Conservation (phyloP, 495 filamentous ascomycete species). For the Hyaloscypha hepaticicola region DNA sequence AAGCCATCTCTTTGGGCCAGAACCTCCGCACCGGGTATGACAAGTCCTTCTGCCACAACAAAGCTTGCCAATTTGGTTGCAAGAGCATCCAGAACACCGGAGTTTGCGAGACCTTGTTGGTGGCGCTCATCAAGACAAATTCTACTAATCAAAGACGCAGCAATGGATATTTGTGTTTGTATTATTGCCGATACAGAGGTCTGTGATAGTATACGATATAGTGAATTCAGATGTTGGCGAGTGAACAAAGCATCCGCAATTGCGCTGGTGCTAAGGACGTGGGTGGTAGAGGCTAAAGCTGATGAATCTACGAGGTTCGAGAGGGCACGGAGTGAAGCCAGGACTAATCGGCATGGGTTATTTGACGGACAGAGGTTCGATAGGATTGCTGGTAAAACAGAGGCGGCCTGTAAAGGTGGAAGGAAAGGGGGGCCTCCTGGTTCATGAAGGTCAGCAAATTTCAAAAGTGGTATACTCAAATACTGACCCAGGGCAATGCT, state of each 20-base stretch:
- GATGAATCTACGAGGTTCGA: constrained; percentile 69
- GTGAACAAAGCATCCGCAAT: constrained; percentile 67
- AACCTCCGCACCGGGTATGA: constrained; percentile 55
- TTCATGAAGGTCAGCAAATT: constrained; percentile 26
- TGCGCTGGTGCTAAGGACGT: constrained; percentile 32
- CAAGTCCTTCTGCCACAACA: constrained; percentile 63
- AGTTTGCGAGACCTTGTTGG: constrained; percentile 64
- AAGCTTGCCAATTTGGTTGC: constrained; percentile 75
- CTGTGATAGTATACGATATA: constrained; percentile 66
- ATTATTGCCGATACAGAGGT: constrained; percentile 44
- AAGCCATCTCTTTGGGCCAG: constrained; percentile 44
- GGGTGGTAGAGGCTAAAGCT: constrained; percentile 39
- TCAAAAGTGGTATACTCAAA: constrained; percentile 1
- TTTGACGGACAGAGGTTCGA: constrained; percentile 62
- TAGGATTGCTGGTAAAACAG: constrained; percentile 64
- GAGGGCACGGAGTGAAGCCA: constrained; percentile 73
- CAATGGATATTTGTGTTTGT: constrained; percentile 68
- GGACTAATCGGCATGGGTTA: constrained; percentile 61
- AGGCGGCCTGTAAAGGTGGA: constrained; percentile 64
- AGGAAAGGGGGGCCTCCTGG: constrained; percentile 81
- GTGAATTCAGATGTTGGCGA: constrained; percentile 51
- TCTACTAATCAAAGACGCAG: constrained; percentile 61
- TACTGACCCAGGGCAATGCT: constrained; percentile 79
- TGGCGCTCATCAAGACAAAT: constrained; percentile 68
- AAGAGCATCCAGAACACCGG: constrained; percentile 75